These are phyloP conservation scores for Fusarium subtropicale DNA, from an alignment of 2,329 filamentous ascomycete species.

Conservation along the genomic window DNA sequence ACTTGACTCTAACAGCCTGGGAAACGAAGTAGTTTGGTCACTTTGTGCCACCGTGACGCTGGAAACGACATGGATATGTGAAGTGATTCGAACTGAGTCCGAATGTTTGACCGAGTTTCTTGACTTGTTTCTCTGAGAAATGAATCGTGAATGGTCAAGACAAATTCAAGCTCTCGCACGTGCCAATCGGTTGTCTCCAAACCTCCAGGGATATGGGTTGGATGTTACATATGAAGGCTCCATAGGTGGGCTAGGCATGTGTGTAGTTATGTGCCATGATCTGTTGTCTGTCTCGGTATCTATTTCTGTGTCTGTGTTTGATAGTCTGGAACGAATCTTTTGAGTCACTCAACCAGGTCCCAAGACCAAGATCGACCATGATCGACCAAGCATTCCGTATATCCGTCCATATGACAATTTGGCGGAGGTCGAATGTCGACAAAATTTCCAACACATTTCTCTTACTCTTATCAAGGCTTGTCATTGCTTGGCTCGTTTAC, in stretches of 20 bases:
- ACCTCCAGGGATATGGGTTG: constrained; percentile 19
- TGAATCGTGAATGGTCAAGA: constrained; percentile 12
- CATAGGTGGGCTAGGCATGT: neutral
- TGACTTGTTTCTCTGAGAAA: constrained; percentile 19
- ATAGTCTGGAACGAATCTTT: constrained; percentile 20
- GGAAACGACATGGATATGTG: constrained; percentile 22
- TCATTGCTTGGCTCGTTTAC: constrained; percentile 14
- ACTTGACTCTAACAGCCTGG: neutral
- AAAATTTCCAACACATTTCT: neutral
- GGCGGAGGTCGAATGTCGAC: constrained; percentile 19
- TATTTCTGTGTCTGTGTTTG: neutral
- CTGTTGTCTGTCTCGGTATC: constrained; percentile 4
- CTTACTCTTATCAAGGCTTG: constrained; percentile 20
- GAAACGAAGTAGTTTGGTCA: neutral
- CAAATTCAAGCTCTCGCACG: constrained; percentile 42
- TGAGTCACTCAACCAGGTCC: constrained; percentile 29
- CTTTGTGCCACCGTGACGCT: neutral
- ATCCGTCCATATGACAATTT: constrained; percentile 25
- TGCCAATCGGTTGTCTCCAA: constrained; percentile 39
- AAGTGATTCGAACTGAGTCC: constrained; percentile 10
- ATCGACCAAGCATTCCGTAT: neutral
- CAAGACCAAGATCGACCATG: constrained; percentile 26
- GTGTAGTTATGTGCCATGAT: neutral
- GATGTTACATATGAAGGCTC: constrained; percentile 23
- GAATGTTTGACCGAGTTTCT: constrained; percentile 31